Conservation (phyloP, 768 basidiomycete species). For the Clavaria fumosa region DNA sequence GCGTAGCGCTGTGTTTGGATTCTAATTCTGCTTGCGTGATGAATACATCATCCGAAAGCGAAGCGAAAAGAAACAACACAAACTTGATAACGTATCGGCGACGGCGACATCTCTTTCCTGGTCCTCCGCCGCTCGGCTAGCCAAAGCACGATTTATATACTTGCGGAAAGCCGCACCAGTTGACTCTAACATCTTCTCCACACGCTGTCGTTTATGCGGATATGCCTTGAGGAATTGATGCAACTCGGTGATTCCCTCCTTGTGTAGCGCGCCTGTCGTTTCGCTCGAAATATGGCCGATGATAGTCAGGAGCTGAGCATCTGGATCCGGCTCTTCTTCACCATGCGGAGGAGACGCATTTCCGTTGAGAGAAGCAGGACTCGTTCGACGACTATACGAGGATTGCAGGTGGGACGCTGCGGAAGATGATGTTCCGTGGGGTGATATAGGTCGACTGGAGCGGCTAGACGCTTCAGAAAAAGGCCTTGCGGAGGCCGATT, state of each 20-base stretch:
- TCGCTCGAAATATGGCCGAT: slow-evolving; percentile 81
- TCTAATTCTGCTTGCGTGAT: slow-evolving; percentile 37
- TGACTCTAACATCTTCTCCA: slow-evolving; percentile 78
- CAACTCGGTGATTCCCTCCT: slow-evolving; percentile 88
- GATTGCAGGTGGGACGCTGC: slow-evolving; percentile 38
- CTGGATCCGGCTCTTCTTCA: slow-evolving; percentile 76
- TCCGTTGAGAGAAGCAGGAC: slow-evolving; percentile 49
- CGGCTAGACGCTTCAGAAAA: slow-evolving; percentile 49
- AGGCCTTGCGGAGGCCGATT: slow-evolving; percentile 27
- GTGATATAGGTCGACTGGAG: slow-evolving; percentile 58
- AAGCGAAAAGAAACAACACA: slow-evolving; percentile 1
- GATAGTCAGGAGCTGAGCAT: slow-evolving; percentile 66
- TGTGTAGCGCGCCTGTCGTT: slow-evolving; percentile 77
- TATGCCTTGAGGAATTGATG: slow-evolving; percentile 88
- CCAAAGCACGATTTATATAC: slow-evolving; percentile 78
- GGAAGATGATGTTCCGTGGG: slow-evolving; percentile 42
- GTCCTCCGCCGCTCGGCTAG: slow-evolving; percentile 78
- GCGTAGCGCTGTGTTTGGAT: slow-evolving; percentile 32
- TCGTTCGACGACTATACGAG: slow-evolving; percentile 50
- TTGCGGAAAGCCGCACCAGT: slow-evolving; percentile 85
- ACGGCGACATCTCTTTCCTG: slow-evolving; percentile 66
- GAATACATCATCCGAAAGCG: slow-evolving; percentile 5
- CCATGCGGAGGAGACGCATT: slow-evolving; percentile 33
- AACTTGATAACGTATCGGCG: slow-evolving; percentile 74
- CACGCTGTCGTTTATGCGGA: slow-evolving; percentile 66